Base-by-base conservation (phyloP, 331 rosid species). In the Rosa hybrid region DNA sequence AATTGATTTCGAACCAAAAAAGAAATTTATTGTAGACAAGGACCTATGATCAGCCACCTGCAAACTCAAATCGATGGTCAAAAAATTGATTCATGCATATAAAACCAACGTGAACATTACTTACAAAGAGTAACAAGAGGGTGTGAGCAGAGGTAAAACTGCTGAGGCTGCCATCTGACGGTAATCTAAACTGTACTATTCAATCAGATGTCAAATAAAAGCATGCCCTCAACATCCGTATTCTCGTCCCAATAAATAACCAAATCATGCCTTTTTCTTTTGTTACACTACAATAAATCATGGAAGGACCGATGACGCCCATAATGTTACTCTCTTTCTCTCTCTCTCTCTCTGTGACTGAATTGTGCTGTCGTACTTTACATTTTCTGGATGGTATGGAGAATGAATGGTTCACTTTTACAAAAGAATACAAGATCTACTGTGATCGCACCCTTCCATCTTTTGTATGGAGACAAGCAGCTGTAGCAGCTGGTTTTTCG, bases 291-390 rank as follows among this genome's bases (percentile, higher is more conserved):
- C 67, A 49, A 72, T 72, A 62, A 75, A 41, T 53, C 38, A 23
- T 57, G 59, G 71, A 20, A 41, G 27, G 49, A 44, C 60, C 12
- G 21, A 41, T 7, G 71, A 25, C 50, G 18, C 62, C 62, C 78
- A 30, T 14, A 59, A 62, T 68, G 70, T 83, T 65, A 60, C 77
- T 85, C 70, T 57, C 3, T 76, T 60, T 62, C 79, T 60, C 78
- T 72, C 53, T 56, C 75, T 85, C 70, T 57, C 3, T 76, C 71
- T 76, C 62, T 6, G 0, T 73, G 71, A 41, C 39, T 77, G 80
- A 74, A 75, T n/a, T 34, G 62, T 64, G 81, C 63, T 78, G 75
- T 30, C 18, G 67, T 85, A 86, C 94, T 86, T 76, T 83, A 86
- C 87, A 86, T 84, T 71, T 83, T 82, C 82, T 72, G 78, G 68